Conservation (phyloP, 805 yeast genomes). For the Candida pseudoglaebosa region DNA sequence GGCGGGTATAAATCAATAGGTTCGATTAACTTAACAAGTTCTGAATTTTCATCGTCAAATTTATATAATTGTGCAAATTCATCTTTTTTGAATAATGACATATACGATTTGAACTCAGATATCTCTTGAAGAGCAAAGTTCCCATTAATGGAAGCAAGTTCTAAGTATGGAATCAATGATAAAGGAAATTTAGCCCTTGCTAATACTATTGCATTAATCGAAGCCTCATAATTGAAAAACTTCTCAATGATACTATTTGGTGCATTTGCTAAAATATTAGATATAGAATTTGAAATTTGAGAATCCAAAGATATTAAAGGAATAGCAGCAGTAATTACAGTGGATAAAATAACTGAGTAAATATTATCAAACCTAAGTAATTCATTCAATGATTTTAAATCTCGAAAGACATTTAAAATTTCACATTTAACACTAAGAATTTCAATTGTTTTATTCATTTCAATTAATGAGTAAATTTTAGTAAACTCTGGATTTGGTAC, state of each 20-base stretch:
- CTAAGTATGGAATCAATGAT: slow-evolving; percentile 55
- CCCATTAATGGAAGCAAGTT: slow-evolving; percentile 58
- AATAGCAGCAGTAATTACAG: slow-evolving; percentile 41
- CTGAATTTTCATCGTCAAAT: slow-evolving; percentile 51
- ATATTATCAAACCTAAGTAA: slow-evolving; percentile 46
- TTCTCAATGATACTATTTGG: slow-evolving; percentile 42
- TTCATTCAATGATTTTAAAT: slow-evolving; percentile 38
- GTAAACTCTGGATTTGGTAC: slow-evolving; percentile 18
- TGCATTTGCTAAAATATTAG: slow-evolving; percentile 38
- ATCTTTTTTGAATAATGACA: slow-evolving; percentile 41
- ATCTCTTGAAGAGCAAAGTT: slow-evolving; percentile 65
- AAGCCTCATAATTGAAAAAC: slow-evolving; percentile 45
- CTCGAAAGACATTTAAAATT: slow-evolving; percentile 41
- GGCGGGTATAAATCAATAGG: slow-evolving; percentile 54
- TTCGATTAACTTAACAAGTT: slow-evolving; percentile 47
- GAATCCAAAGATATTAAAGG: slow-evolving; percentile 50
- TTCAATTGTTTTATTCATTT: slow-evolving; percentile 20
- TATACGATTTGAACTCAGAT: slow-evolving; percentile 55
- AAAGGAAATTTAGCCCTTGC: slow-evolving; percentile 75
- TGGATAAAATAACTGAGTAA: slow-evolving; percentile 47
- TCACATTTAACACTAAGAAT: slow-evolving; percentile 38
- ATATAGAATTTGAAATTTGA: slow-evolving; percentile 38
- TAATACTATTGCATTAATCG: slow-evolving; percentile 44
- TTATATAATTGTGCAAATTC: slow-evolving; percentile 38
- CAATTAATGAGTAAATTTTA: slow-evolving; percentile 14